phyloP scores from a whole-genome alignment of 768 basidiomycete genomes.

The Hericium erinaceus region DNA sequence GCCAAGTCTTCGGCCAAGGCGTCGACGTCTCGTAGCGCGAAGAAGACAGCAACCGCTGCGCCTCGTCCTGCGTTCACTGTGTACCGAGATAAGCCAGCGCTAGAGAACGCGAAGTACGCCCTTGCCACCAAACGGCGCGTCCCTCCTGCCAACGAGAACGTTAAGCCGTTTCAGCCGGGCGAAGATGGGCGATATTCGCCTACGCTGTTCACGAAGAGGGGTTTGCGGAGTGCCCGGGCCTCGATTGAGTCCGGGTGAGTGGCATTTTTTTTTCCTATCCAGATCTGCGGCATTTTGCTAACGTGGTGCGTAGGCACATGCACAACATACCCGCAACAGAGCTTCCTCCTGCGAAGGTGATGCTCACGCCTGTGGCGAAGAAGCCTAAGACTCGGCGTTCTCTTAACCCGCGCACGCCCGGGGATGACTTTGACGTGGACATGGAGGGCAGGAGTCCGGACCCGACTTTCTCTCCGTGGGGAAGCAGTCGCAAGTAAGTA shows the following conservation, averaged over 20 bases:
- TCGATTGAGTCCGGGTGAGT: background rate
- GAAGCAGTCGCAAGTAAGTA: background rate
- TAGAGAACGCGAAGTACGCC: no score
- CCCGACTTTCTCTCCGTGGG: background rate
- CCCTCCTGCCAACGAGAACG: no score
- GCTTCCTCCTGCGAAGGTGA: background rate
- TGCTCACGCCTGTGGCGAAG: background rate
- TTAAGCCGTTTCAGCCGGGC: background rate
- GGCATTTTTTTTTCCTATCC: background rate
- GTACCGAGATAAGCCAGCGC: no score
- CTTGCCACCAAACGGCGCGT: no score
- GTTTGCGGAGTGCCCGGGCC: background rate
- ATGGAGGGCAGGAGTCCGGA: background rate
- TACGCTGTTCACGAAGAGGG: conserved; percentile 1
- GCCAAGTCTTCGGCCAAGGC: no score
- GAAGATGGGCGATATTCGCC: background rate
- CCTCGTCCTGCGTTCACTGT: no score
- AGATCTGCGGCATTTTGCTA: no score
- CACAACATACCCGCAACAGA: background rate
- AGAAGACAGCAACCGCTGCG: no score
- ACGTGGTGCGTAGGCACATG: background rate
- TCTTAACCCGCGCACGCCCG: background rate
- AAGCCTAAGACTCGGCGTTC: background rate
- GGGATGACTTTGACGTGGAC: background rate
- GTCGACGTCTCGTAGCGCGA: no score